These are phyloP conservation scores for Hemerocallis citrina DNA, from an alignment of 106 monocot species.

Conservation along the genomic window DNA sequence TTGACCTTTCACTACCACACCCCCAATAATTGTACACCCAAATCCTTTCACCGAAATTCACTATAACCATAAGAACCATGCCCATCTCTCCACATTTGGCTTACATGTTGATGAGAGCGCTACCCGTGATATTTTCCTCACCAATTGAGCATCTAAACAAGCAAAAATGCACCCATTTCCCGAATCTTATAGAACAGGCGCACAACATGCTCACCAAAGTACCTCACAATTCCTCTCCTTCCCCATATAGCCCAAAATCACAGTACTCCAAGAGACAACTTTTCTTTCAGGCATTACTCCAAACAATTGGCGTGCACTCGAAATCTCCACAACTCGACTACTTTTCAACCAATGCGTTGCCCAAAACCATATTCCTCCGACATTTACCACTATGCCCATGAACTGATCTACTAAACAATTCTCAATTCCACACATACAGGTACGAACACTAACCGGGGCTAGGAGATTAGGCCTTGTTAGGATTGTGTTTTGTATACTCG, in stretches of 20 bases:
- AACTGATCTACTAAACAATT: conserved; percentile 8
- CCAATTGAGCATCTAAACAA: conserved; percentile 5
- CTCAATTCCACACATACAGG: conserved; percentile 21
- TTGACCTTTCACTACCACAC: conserved; percentile 33
- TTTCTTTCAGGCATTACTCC: conserved; percentile 35
- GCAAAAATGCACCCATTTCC: conserved; percentile 31
- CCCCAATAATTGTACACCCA: conserved; percentile 43
- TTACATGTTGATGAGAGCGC: conserved; percentile 52
- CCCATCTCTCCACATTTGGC: conserved; percentile 56
- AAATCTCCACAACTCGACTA: conserved; percentile 27
- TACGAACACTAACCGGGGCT: conserved; percentile 39
- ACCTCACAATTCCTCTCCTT: conserved; percentile 15
- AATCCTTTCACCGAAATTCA: conserved; percentile 13
- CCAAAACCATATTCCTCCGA: conserved; percentile 26
- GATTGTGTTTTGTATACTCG: no score
- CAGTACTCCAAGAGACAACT: conserved; percentile 46
- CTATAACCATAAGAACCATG: conserved; percentile 24
- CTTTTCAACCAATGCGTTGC: conserved; percentile 43
- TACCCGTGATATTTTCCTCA: conserved; percentile 19
- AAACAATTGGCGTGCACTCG: conserved; percentile 28
- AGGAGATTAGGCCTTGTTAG: conserved; percentile 28
- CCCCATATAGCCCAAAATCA: conserved; percentile 27
- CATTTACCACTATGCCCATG: conserved; percentile 29
- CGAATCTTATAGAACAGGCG: conserved; percentile 22
- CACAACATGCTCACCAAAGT: conserved; percentile 32